Percentiles rank a stretch among this genome's conserved stretches.
phyloP scores from a whole-genome alignment of 768 basidiomycete species.

The Suillus occidentalis region DNA sequence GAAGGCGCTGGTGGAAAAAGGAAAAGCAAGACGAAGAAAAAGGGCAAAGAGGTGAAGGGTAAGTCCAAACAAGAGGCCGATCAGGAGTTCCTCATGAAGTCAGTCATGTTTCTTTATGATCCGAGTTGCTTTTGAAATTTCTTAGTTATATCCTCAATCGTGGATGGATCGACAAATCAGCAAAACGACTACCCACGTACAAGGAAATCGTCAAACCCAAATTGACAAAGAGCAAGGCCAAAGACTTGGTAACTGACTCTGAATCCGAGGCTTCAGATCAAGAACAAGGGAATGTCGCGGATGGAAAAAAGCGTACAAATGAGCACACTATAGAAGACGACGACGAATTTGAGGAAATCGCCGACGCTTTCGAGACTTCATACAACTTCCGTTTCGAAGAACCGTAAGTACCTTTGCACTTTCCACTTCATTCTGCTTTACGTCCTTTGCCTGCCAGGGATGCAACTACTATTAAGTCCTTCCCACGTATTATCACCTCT shows the following conservation, averaged over 20 bases:
- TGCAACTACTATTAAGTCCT: constrained; percentile 63
- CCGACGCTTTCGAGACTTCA: constrained; percentile 89
- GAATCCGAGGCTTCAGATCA: constrained; percentile 16
- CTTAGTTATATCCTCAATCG: constrained; percentile 93
- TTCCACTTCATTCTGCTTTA: background rate
- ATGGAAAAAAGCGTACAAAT: constrained; percentile 27
- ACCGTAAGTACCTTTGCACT: constrained; percentile 54
- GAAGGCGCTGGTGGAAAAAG: constrained; percentile 27
- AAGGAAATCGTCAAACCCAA: constrained; percentile 61
- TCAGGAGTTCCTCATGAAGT: constrained; percentile 90
- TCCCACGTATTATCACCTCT: constrained; percentile 71
- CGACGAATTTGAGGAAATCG: constrained; percentile 85
- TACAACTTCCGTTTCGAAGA: constrained; percentile 99
- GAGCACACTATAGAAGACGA: constrained; percentile 50
- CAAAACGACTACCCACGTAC: constrained; percentile 80
- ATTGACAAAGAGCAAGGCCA: constrained; percentile 14
- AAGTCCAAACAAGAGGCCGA: constrained; percentile 22
- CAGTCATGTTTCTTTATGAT: constrained; percentile 28
- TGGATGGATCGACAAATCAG: constrained; percentile 89
- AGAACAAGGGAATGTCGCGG: constrained; percentile 25
- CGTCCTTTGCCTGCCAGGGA: constrained; percentile 42
- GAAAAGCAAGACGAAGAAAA: constrained; percentile 35
- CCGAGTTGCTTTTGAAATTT: constrained; percentile 1
- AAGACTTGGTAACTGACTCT: constrained; percentile 18
- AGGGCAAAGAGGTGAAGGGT: constrained; percentile 32